Base-by-base conservation (phyloP, 371 early-diverging fungal species). In the Saksenaea vasiformis region DNA sequence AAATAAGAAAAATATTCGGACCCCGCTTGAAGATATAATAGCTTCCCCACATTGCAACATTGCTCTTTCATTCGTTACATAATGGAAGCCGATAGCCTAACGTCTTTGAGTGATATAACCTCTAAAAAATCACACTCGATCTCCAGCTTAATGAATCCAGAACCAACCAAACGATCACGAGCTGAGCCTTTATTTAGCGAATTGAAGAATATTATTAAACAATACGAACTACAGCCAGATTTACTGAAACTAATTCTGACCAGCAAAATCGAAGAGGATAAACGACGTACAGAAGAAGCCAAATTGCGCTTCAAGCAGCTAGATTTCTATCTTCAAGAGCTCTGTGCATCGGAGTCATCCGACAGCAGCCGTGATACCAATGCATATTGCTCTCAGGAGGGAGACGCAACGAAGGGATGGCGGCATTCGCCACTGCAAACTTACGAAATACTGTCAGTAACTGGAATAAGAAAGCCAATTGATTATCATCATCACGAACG, bases 191-290 rank as follows among this genome's bases (percentile, higher is more conserved):
- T 47, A 2, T 47, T 47, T 22, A 22, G 51, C 22, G 51, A 47
- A 47, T 37, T 63, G 19, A 31, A 75, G 38, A 72, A 75, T 13
- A 74, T 85, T 53, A 61, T 85, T 37, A 70, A 77, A 2, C 79
- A 76, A 37, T 86, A 82, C 47, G 68, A 76, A 17, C 56, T 66
- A 10, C 79, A 86, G 53, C 86, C 86, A 19, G 86, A 86, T 37
- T 66, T 86, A 39, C 64, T 86, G 3, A 80, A 77, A 54, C 61
- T 86, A 58, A 83, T 86, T 39, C 68, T 86, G 35, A 68, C 73
- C 4, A 83, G 85, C 61, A 86, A 86, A 67, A 82, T 85, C 4
- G 85, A 86, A 62, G 86, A 86, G 60, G 86, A 86, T 60, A 82
- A 80, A 56, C 82, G 86, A 26, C 73, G 78, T 67, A 79, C 86